A percentile compares a stretch with the other conserved stretches of the same genome.
Evolutionary conservation across 2,329 filamentous ascomycete species (phyloP).

Genomic region (Epichloe brachyelytri): DNA sequence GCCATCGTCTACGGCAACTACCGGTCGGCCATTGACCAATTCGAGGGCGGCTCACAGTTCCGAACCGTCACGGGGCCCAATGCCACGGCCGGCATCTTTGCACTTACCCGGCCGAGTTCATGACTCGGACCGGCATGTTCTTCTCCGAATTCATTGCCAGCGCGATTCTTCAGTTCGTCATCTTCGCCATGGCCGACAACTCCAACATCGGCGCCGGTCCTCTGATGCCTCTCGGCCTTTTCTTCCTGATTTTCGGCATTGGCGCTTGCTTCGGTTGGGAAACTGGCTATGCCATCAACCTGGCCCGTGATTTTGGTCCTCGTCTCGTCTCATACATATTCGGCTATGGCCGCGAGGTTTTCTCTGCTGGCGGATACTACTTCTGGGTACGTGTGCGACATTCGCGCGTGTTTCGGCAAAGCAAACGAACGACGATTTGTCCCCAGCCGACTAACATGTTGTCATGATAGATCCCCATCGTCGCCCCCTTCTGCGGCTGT

Average conservation of each 20-base stretch:
- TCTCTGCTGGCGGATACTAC: slow-evolving; percentile 55
- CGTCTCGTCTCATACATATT: slow-evolving; percentile 52
- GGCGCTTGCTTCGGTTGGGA: slow-evolving; percentile 65
- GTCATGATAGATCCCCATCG: slow-evolving; percentile 51
- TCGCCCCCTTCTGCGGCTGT: slow-evolving; percentile 54
- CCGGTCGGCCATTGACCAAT: slow-evolving; percentile 48
- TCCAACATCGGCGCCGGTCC: slow-evolving; percentile 43
- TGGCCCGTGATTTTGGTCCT: slow-evolving; percentile 60
- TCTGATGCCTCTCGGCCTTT: slow-evolving; percentile 45
- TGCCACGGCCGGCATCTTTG: slow-evolving; percentile 59
- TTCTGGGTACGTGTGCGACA: slow-evolving; percentile 45
- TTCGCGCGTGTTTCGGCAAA: too few species aligned
- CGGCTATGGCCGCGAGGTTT: slow-evolving; percentile 56
- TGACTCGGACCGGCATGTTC: slow-evolving; percentile 54
- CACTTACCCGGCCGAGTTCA: slow-evolving; percentile 56
- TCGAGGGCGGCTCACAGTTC: slow-evolving; percentile 46
- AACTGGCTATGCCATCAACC: slow-evolving; percentile 64
- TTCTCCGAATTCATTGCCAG: slow-evolving; percentile 61
- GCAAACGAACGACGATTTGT: neutral
- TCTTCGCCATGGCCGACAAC: slow-evolving; percentile 54
- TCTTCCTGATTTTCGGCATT: slow-evolving; percentile 63
- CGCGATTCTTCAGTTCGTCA: slow-evolving; percentile 55
- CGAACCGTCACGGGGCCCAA: slow-evolving; percentile 47
- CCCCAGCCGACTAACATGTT: slow-evolving; percentile 3
- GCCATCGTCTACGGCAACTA: slow-evolving; percentile 51